These are phyloP conservation scores for Fraxinus excelsior DNA, from an alignment of 257 asterid species.

Conservation along the genomic window DNA sequence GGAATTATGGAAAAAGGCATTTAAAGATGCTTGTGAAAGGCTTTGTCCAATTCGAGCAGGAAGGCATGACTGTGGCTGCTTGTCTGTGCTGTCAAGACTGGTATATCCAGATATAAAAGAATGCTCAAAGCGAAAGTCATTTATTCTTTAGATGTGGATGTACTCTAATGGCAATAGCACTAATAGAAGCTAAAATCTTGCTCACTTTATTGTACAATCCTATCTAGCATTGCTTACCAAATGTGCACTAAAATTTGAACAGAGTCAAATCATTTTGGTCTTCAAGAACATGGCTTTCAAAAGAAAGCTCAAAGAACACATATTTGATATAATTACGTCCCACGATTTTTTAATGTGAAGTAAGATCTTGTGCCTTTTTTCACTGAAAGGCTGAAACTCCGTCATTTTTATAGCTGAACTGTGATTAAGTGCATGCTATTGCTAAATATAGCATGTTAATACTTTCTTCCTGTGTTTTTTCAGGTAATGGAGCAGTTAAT, in stretches of 20 bases:
- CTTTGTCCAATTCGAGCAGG: conserved; percentile 89
- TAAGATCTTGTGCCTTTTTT: neutral
- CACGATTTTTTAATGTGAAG: neutral
- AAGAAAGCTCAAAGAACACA: neutral
- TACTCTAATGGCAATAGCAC: neutral
- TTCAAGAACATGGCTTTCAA: neutral
- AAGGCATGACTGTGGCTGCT: conserved; percentile 82
- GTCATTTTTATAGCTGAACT: neutral
- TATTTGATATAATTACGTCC: neutral
- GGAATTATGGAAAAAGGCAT: conserved; percentile 91
- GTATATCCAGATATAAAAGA: conserved; percentile 39
- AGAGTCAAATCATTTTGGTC: neutral
- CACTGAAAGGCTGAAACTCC: neutral
- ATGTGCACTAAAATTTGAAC: neutral
- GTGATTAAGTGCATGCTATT: neutral
- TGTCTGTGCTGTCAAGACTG: conserved; percentile 72
- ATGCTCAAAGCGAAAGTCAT: neutral
- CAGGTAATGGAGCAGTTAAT: conserved; percentile 95
- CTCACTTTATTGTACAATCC: neutral
- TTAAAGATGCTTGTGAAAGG: conserved; percentile 89
- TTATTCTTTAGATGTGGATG: neutral
- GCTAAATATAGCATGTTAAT: neutral
- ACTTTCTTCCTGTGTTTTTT: conserved; percentile 10
- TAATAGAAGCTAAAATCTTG: neutral
- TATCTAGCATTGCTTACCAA: neutral